Evolutionary conservation across 1,284 basidiomycete genomes (phyloP), one percentile per base, ranked within the genome.

Genomic region (Fomitopsis betulina): DNA sequence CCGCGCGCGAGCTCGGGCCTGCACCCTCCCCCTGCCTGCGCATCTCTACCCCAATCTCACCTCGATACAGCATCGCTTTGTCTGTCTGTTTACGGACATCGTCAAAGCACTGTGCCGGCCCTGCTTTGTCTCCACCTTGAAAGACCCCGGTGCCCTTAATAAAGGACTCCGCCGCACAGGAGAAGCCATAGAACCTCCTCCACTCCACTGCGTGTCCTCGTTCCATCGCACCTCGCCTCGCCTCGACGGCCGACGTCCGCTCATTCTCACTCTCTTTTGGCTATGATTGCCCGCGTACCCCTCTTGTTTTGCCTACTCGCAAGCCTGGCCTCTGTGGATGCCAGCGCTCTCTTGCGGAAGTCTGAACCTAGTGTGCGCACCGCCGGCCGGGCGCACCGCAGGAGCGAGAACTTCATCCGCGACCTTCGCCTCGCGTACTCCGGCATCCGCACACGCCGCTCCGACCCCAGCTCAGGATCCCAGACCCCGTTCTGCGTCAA

Each of bases 381-480:
- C 51, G 60, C 63, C 2, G 63, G 56, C 43, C 70, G 68, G 43
- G 72, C 71, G 52, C 78, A 77, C 68, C 74, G 70, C 58, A 76
- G 73, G 58, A 86, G 85, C 45, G 77, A 79, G 49, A 76, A 71
- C 59, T 73, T 90, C 42, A 84, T 86, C 23, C 77, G 76, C 59
- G 88, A 90, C 69, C 76, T 90, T 51, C 84, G 86, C 25, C 65
- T 83, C 39, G 84, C 83, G 9, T 82, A 89, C 63, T 70, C 76
- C 27, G 76, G 77, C 25, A 68, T 85, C 3, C 57, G 65, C 30
- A 56, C 58, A 8, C 58, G 61, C 43, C 64, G 64, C 53, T 27
- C 57, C 27, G 54, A 58, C 25, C 35, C 21, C 7, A 52, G 21
- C 51, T 42, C 55, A 1, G 50, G 55, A 33, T 51, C 49, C 10